Evolutionary conservation across 352 stramenopile genomes (phyloP).

Genomic region (Globisporangium recalcitrans): DNA sequence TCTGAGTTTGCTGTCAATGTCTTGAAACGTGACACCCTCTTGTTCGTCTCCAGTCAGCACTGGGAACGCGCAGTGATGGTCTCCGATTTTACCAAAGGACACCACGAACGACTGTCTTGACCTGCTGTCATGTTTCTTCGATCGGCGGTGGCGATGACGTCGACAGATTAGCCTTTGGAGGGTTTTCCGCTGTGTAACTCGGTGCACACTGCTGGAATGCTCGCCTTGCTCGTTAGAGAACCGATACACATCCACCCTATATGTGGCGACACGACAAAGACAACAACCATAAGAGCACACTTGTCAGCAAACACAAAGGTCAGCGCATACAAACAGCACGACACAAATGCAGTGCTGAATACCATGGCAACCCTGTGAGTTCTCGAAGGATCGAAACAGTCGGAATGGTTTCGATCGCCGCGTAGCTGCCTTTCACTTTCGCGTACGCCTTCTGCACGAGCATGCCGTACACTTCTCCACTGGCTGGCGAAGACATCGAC

Average conservation of each 20-base stretch:
- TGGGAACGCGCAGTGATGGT: conserved; percentile 29
- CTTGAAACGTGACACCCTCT: conserved; percentile 5
- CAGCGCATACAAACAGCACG: not conserved
- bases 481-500: conserved; percentile 12
- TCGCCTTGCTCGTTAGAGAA: not conserved
- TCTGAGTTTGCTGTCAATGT: not conserved
- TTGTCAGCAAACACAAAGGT: not conserved
- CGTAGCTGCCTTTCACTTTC: conserved; percentile 47
- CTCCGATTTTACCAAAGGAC: conserved; percentile 23
- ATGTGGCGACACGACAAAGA: not conserved
- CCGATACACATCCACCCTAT: conserved; percentile 3
- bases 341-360: conserved; percentile 3
- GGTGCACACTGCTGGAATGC: not conserved
- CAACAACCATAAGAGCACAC: too few species aligned
- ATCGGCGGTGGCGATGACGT: not conserved
- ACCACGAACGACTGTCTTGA: conserved; percentile 14
- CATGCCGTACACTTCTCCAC: conserved; percentile 30
- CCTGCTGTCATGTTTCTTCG: not conserved
- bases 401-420: conserved; percentile 15
- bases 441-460: conserved; percentile 58
- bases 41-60: not conserved
- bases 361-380: conserved; percentile 43
- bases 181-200: not conserved
- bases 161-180: conserved; percentile 8
- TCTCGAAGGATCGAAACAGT: conserved; percentile 35